Conservation (phyloP, 73 alveolate species). For the Chromera velia region DNA sequence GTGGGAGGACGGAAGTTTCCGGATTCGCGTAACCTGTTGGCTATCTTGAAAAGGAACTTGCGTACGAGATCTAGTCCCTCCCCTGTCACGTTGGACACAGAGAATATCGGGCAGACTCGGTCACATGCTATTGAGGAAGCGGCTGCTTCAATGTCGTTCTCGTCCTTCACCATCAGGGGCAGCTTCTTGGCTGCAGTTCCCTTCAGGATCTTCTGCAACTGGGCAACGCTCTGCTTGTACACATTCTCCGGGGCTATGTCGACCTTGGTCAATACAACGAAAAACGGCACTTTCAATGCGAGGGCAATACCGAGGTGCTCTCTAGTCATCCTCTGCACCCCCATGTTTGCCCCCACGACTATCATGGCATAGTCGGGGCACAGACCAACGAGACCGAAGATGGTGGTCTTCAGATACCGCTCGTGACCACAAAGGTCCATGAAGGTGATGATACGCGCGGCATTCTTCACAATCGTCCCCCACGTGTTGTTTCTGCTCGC, state of each 20-base stretch:
- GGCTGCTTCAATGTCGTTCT: conserved; percentile 16
- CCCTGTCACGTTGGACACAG: conserved; percentile 75
- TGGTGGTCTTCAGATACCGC: conserved; percentile 92
- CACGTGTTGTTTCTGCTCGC: conserved; percentile 22
- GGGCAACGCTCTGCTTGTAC: conserved; percentile 67
- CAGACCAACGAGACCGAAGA: conserved; percentile 87
- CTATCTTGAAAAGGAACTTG: conserved; percentile 51
- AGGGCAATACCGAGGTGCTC: conserved; percentile 92
- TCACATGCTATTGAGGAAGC: conserved; percentile 10
- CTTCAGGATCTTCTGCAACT: conserved; percentile 59
- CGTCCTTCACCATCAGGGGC: conserved; percentile 46
- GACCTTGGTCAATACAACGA: conserved; percentile 84
- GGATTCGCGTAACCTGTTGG: conserved; percentile 47
- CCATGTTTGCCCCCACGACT: conserved; percentile 93
- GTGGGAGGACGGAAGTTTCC: conserved; percentile 59
- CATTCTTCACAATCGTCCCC: conserved; percentile 1
- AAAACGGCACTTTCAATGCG: conserved; percentile 84
- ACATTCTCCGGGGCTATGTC: conserved; percentile 93
- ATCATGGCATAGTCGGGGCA: conserved; percentile 91
- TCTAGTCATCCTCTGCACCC: conserved; percentile 83
- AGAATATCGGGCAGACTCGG: conserved; percentile 66
- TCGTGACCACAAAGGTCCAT: conserved; percentile 98
- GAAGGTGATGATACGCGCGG: conserved; percentile 54
- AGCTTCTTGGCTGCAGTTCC: conserved; percentile 73
- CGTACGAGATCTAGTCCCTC: conserved; percentile 60